Conservation (phyloP, 2,329 filamentous ascomycete genomes). For the Fusarium agapanthi region DNA sequence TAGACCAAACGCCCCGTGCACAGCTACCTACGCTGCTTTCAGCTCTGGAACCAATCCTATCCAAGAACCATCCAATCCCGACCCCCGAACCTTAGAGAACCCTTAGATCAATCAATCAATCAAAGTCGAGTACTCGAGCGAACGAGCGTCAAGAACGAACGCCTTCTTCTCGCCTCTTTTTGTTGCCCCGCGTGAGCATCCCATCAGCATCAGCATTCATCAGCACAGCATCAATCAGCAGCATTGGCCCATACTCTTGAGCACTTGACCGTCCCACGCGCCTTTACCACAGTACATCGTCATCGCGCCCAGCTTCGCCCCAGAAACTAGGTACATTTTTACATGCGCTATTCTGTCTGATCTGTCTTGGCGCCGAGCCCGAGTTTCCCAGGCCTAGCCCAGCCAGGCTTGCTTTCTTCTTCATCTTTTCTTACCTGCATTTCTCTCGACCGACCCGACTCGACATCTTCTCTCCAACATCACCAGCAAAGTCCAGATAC, state of each 20-base stretch:
- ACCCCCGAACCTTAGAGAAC: conserved; percentile 1
- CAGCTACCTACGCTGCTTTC: conserved; percentile 14
- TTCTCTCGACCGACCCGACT: conserved; percentile 20
- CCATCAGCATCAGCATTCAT: conserved; percentile 18
- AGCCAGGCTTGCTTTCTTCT: not conserved
- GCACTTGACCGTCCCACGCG: conserved; percentile 9
- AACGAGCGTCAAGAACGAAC: not conserved
- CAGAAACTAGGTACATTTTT: conserved; percentile 15
- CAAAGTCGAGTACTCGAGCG: not conserved
- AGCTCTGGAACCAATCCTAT: conserved; percentile 15
- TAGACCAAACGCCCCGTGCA: conserved; percentile 27
- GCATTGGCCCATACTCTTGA: not conserved
- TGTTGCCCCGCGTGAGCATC: conserved; percentile 29
- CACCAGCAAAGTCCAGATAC: not conserved
- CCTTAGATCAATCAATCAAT: conserved; percentile 10
- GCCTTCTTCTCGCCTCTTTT: conserved; percentile 1
- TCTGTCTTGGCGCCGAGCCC: conserved; percentile 31
- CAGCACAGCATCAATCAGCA: conserved; percentile 17
- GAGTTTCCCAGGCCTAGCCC: conserved; percentile 20
- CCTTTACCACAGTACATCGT: conserved; percentile 9
- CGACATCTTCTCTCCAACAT: conserved; percentile 8
- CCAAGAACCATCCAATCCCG: not conserved
- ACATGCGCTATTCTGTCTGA: conserved; percentile 23
- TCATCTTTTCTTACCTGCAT: conserved; percentile 19
- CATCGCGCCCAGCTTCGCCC: conserved; percentile 13